A percentile compares a stretch with the other conserved stretches of the same genome.
phyloP scores from a whole-genome alignment of 257 asterid species.

The Capsicum baccatum region DNA sequence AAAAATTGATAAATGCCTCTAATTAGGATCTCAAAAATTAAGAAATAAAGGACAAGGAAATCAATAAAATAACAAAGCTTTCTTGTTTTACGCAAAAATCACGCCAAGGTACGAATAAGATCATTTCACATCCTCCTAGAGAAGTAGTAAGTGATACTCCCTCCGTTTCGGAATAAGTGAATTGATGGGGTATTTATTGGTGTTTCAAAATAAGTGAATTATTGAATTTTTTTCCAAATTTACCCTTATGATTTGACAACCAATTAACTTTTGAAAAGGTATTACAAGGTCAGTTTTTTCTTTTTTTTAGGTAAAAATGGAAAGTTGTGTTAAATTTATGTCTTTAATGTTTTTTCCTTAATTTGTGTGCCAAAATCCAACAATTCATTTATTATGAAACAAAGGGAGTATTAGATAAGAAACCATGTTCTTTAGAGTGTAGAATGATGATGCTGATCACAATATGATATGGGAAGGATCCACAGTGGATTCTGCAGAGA shows the following conservation, averaged over 20 bases:
- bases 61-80: neutral
- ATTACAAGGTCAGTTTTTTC: too few species aligned
- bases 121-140: neutral
- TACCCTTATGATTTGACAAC: too few species aligned
- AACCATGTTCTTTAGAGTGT: neutral
- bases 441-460: conserved; percentile 13
- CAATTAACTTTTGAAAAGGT: too few species aligned
- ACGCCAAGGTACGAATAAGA: conserved; percentile 1
- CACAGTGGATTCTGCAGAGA: neutral
- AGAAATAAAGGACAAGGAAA: neutral
- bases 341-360: too few species aligned
- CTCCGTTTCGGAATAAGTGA: too few species aligned
- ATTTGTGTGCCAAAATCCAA: too few species aligned
- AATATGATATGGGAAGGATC: neutral
- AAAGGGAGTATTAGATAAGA: neutral
- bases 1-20: neutral
- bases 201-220: too few species aligned
- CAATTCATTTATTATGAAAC: too few species aligned
- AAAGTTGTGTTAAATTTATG: too few species aligned
- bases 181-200: too few species aligned
- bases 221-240: too few species aligned
- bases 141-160: neutral
- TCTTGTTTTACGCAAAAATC: neutral
- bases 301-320: too few species aligned
- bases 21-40: neutral